A percentile compares a stretch with the other conserved stretches of the same genome.
phyloP scores from a whole-genome alignment of 2,329 filamentous ascomycete genomes.

The Purpureocillium takamizusanense region DNA sequence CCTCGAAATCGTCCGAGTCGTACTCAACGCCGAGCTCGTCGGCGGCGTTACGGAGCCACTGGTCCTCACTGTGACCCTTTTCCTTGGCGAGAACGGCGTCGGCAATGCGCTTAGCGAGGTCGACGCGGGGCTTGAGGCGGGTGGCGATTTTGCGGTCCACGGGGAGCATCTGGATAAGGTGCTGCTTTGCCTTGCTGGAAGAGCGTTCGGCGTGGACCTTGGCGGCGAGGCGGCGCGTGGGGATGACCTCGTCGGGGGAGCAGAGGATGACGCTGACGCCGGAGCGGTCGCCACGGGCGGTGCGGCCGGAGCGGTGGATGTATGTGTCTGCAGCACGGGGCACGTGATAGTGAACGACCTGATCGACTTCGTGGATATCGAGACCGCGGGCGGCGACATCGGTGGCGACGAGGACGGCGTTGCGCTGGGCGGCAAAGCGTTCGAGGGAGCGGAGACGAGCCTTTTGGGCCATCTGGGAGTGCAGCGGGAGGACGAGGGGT shows the following conservation, averaged over 20 bases:
- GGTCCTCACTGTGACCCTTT: conserved; percentile 73
- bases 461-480: conserved; percentile 94
- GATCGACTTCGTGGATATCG: conserved; percentile 82
- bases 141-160: conserved; percentile 72
- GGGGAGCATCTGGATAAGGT: conserved; percentile 72
- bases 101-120: conserved; percentile 77
- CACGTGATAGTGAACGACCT: conserved; percentile 92
- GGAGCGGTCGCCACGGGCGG: conserved; percentile 69
- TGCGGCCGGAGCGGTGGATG: conserved; percentile 90
- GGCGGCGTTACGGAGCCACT: conserved; percentile 74
- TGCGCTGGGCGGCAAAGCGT: conserved; percentile 64
- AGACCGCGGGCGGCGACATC: conserved; percentile 90
- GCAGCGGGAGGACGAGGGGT: conserved; percentile 60
- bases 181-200: conserved; percentile 29
- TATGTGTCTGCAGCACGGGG: conserved; percentile 88
- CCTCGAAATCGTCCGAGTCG: conserved; percentile 80
- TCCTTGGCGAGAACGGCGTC: conserved; percentile 80
- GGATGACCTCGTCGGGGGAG: conserved; percentile 79
- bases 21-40: conserved; percentile 93
- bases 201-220: conserved; percentile 68
- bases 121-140: conserved; percentile 67
- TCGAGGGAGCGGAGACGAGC: conserved; percentile 89
- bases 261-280: conserved; percentile 85
- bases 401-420: conserved; percentile 74
- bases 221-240: conserved; percentile 72